Evolutionary conservation across 805 yeast species (phyloP), one percentile per base, ranked within the genome.

Genomic region (Saccharomycopsis selenospora): DNA sequence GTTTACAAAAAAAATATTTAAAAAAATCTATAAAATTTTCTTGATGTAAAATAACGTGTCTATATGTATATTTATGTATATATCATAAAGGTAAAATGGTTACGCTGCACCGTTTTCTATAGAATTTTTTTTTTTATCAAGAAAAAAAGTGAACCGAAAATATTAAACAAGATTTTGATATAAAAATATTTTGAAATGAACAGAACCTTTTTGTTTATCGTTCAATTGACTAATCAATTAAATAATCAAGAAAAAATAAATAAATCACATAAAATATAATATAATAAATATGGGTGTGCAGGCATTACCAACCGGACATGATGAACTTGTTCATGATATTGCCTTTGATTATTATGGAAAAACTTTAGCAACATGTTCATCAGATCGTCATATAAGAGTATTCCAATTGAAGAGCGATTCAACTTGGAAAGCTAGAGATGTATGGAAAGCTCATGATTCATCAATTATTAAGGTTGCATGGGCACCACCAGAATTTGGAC

Each of bases 381-480:
- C 95, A 0, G 99, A 93, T 66, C 96, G 90, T 59, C 95, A 87
- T 59, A 76, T 93, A 53, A 87, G 88, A 59, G 90, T 93, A 27
- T 93, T 89, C 62, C 91, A 86, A 61, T 68, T 84, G 28, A 28
- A 22, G 6, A 6, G 30, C 14, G 27, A 40, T 26, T 17, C 43
- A 6, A 73, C 79, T 17, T 93, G 98, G 98, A 76, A 77, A 17
- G 66, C 86, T 48, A 81, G 82, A 59, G 97, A 91, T 64, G 80
- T 85, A 43, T 93, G 96, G 95, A 85, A 85, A 56, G 98, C 98
- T 0, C 99, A 93, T 61, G 96, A 93, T 58, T 80, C 95, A 5
- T 77, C 89, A 50, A 77, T 93, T 23, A 85, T 88, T 18, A 78
- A 83, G 56, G 71, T 93, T 7, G 79, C 80, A 42, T 93, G 96